Evolutionary conservation across 2,329 filamentous ascomycete genomes (phyloP).

Genomic region (Stemphylium beticola): DNA sequence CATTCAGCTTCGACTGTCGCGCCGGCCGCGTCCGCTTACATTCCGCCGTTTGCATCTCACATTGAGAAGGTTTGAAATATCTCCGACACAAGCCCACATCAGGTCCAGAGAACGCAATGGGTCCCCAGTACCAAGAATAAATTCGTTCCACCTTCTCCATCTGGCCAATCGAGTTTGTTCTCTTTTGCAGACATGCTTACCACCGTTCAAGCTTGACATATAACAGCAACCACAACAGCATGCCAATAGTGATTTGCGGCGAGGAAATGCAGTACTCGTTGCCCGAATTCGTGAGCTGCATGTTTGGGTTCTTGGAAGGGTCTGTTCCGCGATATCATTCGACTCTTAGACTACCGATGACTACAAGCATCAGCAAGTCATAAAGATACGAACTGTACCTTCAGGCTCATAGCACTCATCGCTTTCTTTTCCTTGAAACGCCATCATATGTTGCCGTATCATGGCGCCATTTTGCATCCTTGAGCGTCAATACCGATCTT

Average conservation of each 20-base stretch:
- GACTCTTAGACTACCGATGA: too few relatives aligned
- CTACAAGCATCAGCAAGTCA: too few relatives aligned
- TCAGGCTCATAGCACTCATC: neutral
- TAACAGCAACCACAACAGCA: slow-evolving; percentile 28
- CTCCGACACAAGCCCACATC: slow-evolving; percentile 1
- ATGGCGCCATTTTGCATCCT: neutral
- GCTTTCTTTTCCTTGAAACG: neutral
- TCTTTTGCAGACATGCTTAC: slow-evolving; percentile 6
- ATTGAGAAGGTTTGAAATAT: neutral
- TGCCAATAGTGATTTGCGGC: slow-evolving; percentile 19
- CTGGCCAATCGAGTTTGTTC: slow-evolving; percentile 12
- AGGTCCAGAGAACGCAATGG: slow-evolving; percentile 5
- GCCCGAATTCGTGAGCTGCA: neutral
- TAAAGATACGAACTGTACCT: too few relatives aligned
- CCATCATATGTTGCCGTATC: neutral
- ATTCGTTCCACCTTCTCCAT: slow-evolving; percentile 3
- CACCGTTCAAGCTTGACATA: slow-evolving; percentile 23
- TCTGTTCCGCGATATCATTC: too few relatives aligned
- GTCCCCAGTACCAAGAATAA: slow-evolving; percentile 2
- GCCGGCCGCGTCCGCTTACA: neutral
- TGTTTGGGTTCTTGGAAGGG: neutral
- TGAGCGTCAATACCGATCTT: neutral
- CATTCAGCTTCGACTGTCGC: neutral
- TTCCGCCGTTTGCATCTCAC: neutral
- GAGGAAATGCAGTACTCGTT: neutral